Evolutionary conservation across 2,329 filamentous ascomycete genomes (phyloP).

Genomic region (Colletotrichum limetticola): DNA sequence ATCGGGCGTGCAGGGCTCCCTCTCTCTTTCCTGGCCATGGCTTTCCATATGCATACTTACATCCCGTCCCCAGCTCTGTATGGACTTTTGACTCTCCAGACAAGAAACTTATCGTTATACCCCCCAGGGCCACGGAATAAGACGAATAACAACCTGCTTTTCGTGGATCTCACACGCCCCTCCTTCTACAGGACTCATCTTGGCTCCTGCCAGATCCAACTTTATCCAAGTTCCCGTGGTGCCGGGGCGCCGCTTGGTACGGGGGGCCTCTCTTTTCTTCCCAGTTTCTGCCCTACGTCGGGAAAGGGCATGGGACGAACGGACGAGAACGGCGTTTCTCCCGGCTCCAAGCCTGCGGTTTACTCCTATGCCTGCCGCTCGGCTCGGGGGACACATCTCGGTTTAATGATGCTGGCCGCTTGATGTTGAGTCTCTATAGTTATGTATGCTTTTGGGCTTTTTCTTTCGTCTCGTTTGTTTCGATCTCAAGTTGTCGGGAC

Average conservation of each 20-base stretch:
- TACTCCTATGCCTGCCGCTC: conserved; percentile 8
- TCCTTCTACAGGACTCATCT: background rate
- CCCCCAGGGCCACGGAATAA: conserved; percentile 2
- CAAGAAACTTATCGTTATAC: no score
- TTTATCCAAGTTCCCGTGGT: conserved; percentile 24
- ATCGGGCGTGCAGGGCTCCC: background rate
- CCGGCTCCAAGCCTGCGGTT: background rate
- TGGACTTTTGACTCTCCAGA: background rate
- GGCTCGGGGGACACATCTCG: conserved; percentile 23
- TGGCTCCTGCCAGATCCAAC: conserved; percentile 33
- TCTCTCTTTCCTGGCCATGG: no score
- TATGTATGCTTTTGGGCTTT: no score
- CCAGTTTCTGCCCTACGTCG: background rate
- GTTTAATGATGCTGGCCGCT: background rate
- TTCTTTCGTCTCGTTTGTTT: background rate
- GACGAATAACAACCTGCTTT: background rate
- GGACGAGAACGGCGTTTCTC: background rate
- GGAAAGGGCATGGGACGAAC: conserved; percentile 15
- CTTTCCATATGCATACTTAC: background rate
- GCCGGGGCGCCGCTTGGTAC: conserved; percentile 1
- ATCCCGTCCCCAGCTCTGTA: background rate
- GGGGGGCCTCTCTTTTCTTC: background rate
- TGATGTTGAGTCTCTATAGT: background rate
- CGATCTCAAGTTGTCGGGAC: background rate
- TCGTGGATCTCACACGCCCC: conserved; percentile 19